These are phyloP conservation scores for Curvularia hawaiiensis DNA, from an alignment of 2,329 filamentous ascomycete genomes.

Conservation along the genomic window DNA sequence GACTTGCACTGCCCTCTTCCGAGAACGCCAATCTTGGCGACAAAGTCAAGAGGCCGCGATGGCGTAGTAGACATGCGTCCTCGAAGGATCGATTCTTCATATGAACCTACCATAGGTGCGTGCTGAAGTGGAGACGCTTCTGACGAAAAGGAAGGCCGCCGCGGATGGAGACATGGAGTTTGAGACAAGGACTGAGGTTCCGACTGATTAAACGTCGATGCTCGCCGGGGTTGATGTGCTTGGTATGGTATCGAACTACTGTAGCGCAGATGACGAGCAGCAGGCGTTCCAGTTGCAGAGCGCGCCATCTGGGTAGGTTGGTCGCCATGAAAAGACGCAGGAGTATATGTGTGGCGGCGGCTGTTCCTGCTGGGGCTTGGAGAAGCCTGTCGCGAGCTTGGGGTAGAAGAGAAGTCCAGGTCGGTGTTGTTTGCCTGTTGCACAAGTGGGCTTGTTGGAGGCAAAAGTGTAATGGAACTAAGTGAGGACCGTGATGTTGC, in stretches of 20 bases:
- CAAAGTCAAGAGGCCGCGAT: slow-evolving; percentile 88
- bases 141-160: slow-evolving; percentile 72
- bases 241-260: slow-evolving; percentile 71
- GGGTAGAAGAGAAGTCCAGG: slow-evolving; percentile 62
- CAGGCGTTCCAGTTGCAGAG: slow-evolving; percentile 39
- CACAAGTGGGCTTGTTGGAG: slow-evolving; percentile 90
- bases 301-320: slow-evolving; percentile 49
- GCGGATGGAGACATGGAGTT: slow-evolving; percentile 56
- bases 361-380: slow-evolving; percentile 56
- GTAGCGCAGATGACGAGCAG: slow-evolving; percentile 54
- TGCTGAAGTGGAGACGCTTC: slow-evolving; percentile 82
- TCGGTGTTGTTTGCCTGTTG: slow-evolving; percentile 87
- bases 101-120: slow-evolving; percentile 96
- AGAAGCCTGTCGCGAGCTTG: slow-evolving; percentile 45
- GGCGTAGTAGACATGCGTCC: slow-evolving; percentile 97
- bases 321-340: slow-evolving; percentile 60
- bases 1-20: slow-evolving; percentile 88
- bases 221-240: slow-evolving; percentile 78
- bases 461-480: slow-evolving; percentile 80
- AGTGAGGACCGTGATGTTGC: slow-evolving; percentile 66
- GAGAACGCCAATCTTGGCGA: slow-evolving; percentile 92
- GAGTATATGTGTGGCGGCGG: slow-evolving; percentile 75
- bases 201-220: slow-evolving; percentile 63
- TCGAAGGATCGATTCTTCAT: slow-evolving; percentile 93
- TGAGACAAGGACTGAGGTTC: slow-evolving; percentile 50